Base-by-base conservation (phyloP, 106 monocot species). In the Allium cepa region DNA sequence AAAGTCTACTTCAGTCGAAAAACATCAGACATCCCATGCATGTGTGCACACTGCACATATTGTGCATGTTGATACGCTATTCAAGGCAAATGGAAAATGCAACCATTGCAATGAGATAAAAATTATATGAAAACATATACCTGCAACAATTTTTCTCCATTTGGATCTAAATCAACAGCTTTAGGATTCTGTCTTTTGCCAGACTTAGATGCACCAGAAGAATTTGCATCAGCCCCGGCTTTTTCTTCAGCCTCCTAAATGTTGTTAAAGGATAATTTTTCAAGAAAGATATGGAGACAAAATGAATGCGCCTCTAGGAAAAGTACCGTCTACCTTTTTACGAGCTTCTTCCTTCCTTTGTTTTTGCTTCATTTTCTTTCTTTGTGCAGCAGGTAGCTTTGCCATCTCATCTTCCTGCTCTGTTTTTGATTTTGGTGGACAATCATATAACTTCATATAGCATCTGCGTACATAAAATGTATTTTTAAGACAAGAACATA, bases 331-430 rank as follows among this genome's bases (percentile, higher is more conserved):
- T 80, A 89, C 97, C 72, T 87, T 92, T 73, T 92, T 97, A 69
- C 88, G 97, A 73, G 97, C 97, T 72, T 92, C 97, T n/a, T 86
- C 89, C 69, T 97, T 97, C 65, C 81, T 92, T 59, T 92, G 92
- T 27, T 92, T 97, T 81, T 97, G 97, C 63, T 81, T 89, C 60
- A 92, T 51, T 78, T 97, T 97, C 79, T 84, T 92, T 64, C 84
- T 97, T 58, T 97, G 97, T 26, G 92, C 73, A 69, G 97, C 82
- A 59, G 72, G 82, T 65, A 89, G 46, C 62, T 85, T 89, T 68
- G 89, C 81, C 78, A 87, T 72, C 63, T 86, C 89, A 49, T 91
- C 87, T 76, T 79, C 78, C 50, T 89, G 89, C 62, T 86, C 89
- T 49, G 60, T 52, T 26, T 74, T 60, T 49, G 87, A 74, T 82